Evolutionary conservation across 1,139 yeast genomes (phyloP).

Genomic region (Pichia kudriavzevii): DNA sequence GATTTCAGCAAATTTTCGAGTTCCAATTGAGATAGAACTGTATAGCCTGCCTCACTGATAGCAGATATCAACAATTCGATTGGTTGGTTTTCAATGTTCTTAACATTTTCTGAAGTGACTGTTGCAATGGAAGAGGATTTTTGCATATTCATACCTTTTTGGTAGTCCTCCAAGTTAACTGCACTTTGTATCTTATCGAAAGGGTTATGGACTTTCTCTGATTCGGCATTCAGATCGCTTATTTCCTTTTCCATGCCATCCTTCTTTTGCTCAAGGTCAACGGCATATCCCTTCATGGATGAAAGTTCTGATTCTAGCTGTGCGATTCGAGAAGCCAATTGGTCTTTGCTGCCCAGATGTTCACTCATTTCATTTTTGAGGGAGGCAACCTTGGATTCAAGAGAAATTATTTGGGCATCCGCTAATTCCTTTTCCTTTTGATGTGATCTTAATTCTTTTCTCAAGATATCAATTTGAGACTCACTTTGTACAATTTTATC

Average conservation of each 20-base stretch:
- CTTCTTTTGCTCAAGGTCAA: background rate
- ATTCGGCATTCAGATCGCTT: too few species aligned
- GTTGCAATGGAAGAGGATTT: constrained; percentile 15
- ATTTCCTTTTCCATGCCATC: too few species aligned
- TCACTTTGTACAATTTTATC: background rate
- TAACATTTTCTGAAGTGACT: constrained; percentile 11
- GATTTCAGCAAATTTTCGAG: constrained; percentile 16
- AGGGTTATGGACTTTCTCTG: too few species aligned
- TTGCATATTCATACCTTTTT: constrained; percentile 8
- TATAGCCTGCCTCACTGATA: constrained; percentile 19
- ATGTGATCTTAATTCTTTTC: too few species aligned
- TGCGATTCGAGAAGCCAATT: background rate
- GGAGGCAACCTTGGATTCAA: background rate
- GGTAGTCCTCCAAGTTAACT: background rate
- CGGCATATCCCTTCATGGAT: background rate
- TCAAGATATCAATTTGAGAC: too few species aligned
- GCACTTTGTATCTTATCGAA: constrained; percentile 1
- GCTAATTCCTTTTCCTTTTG: background rate
- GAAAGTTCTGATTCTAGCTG: background rate
- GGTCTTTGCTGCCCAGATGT: too few species aligned
- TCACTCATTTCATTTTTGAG: too few species aligned
- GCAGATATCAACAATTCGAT: constrained; percentile 16
- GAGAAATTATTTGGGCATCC: background rate
- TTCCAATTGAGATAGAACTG: constrained; percentile 19
- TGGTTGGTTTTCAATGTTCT: constrained; percentile 12